Percentiles rank a stretch among this genome's conserved stretches.
Evolutionary conservation across 805 yeast species (phyloP).

Genomic region (Starmerella geochares): DNA sequence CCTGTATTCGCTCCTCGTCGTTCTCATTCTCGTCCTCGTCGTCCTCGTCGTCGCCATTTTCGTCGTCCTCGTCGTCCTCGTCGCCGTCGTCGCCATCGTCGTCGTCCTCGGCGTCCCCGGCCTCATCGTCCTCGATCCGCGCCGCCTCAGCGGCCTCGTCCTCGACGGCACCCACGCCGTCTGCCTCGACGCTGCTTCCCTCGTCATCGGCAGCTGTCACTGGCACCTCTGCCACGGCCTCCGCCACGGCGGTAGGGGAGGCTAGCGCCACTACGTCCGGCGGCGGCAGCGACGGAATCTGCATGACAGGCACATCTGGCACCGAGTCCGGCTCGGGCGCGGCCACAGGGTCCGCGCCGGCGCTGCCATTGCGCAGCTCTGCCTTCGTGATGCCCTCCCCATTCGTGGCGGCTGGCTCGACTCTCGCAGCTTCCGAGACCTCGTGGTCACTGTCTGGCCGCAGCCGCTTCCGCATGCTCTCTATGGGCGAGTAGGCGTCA

Average conservation of each 20-base stretch:
- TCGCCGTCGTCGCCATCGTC: background rate
- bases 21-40: conserved; percentile 26
- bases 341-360: too few species aligned
- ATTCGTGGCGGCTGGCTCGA: background rate
- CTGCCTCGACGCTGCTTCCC: background rate
- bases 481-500: background rate
- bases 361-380: too few species aligned
- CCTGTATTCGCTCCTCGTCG: conserved; percentile 45
- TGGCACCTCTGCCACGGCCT: background rate
- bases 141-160: background rate
- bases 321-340: too few species aligned
- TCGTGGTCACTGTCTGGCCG: background rate
- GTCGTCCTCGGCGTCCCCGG: conserved; percentile 6
- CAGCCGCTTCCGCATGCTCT: background rate
- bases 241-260: background rate
- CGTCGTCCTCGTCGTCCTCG: conserved; percentile 15
- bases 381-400: too few species aligned
- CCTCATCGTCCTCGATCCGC: background rate
- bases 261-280: too few species aligned
- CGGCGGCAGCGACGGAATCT: too few species aligned
- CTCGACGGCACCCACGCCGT: background rate
- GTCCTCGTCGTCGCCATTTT: conserved; percentile 22
- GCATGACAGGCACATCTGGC: too few species aligned
- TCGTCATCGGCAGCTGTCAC: background rate
- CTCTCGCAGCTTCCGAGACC: background rate